These are phyloP conservation scores for Apiotrichum gamsii DNA, from an alignment of 1,284 basidiomycete species.

Conservation along the genomic window DNA sequence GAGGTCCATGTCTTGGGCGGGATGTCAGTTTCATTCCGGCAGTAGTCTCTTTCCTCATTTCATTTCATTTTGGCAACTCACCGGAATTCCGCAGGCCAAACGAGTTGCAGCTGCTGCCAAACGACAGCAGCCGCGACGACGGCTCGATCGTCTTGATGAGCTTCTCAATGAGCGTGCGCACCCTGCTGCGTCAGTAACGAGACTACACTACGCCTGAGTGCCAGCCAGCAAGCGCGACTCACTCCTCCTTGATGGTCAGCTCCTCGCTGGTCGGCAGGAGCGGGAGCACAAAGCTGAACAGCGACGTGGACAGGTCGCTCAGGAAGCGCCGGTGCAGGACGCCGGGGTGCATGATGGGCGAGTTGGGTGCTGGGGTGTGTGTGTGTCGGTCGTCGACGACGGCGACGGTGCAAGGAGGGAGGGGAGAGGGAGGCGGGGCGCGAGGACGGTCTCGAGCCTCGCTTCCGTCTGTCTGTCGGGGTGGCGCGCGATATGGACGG, in stretches of 20 bases:
- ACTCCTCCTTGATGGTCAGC: conserved; percentile 86
- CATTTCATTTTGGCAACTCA: too few species aligned
- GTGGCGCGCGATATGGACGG: too few species aligned
- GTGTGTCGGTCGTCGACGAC: not conserved
- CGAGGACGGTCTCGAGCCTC: too few species aligned
- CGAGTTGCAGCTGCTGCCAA: conserved; percentile 90
- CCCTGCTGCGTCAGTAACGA: conserved; percentile 48
- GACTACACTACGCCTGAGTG: too few species aligned
- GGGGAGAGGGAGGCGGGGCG: not conserved
- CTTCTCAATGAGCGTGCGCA: conserved; percentile 85
- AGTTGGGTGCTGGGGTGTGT: not conserved
- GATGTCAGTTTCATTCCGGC: too few species aligned
- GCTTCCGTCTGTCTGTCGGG: too few species aligned
- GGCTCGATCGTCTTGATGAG: conserved; percentile 92
- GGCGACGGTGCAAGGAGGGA: not conserved
- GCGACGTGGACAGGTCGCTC: conserved; percentile 46
- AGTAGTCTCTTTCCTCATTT: too few species aligned
- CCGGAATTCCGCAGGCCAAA: conserved; percentile 92
- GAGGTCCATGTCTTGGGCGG: conserved; percentile 84
- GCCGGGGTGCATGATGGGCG: conserved; percentile 39
- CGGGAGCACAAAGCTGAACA: conserved; percentile 66
- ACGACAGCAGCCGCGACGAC: conserved; percentile 80
- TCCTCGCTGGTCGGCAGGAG: conserved; percentile 82
- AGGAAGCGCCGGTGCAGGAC: conserved; percentile 44
- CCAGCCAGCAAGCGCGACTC: too few species aligned